Evolutionary conservation across 148 eudicot species (phyloP).

Genomic region (Vaccinium corymbosum): DNA sequence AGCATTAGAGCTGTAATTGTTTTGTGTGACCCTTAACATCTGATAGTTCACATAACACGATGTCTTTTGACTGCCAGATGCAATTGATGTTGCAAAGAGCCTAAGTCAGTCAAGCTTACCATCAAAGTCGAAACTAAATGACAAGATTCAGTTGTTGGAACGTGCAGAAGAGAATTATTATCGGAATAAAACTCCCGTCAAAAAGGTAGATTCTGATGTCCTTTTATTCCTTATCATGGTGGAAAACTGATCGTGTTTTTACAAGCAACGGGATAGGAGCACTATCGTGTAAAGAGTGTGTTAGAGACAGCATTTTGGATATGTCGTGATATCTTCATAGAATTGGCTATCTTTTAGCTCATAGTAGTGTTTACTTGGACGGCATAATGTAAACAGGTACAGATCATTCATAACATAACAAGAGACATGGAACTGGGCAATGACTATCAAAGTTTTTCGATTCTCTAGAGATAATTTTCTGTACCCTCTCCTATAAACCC

Average conservation of each 20-base stretch:
- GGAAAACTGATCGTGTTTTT: neutral
- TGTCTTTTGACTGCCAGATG: slow-evolving; percentile 41
- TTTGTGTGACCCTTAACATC: neutral
- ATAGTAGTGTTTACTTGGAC: neutral
- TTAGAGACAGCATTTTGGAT: neutral
- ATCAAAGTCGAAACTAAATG: slow-evolving; percentile 44
- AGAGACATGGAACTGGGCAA: neutral
- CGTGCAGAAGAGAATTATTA: slow-evolving; percentile 86
- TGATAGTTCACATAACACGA: slow-evolving; percentile 9
- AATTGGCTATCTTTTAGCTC: neutral
- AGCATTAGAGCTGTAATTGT: slow-evolving; percentile 4
- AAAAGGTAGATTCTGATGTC: slow-evolving; percentile 40
- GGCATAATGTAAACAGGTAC: neutral
- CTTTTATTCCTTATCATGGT: neutral
- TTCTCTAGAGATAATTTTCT: neutral
- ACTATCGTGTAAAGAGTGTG: neutral
- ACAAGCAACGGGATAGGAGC: neutral
- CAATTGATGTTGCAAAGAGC: slow-evolving; percentile 40
- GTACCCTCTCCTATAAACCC: neutral
- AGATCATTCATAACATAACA: neutral
- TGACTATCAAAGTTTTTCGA: neutral
- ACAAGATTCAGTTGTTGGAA: slow-evolving; percentile 63
- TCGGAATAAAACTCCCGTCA: slow-evolving; percentile 40
- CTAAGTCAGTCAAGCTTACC: slow-evolving; percentile 33
- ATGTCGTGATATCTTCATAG: neutral